Evolutionary conservation across 305 asterid genomes (phyloP).

Genomic region (Fraxinus xanthoxyloides): DNA sequence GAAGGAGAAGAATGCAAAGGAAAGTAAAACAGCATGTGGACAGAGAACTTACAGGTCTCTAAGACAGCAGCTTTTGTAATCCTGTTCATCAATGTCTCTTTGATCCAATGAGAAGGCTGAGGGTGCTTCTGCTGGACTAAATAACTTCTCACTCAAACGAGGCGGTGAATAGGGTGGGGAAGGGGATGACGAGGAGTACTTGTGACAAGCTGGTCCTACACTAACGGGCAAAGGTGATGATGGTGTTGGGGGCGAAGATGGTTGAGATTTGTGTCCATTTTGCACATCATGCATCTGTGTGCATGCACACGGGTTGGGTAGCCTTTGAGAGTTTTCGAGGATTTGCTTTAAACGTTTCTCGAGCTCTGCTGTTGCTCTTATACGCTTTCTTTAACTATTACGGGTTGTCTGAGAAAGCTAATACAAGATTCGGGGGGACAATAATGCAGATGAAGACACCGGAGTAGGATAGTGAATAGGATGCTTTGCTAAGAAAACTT

Average conservation of each 20-base stretch:
- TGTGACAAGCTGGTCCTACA: constrained; percentile 23
- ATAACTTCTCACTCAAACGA: background rate
- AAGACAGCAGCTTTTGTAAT: constrained; percentile 12
- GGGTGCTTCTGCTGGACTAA: background rate
- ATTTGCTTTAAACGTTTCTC: background rate
- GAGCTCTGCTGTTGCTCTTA: background rate
- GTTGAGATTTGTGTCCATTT: background rate
- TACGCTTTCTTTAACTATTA: background rate
- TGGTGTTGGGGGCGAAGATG: background rate
- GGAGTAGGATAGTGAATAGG: background rate
- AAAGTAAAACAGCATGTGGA: background rate
- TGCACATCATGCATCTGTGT: background rate
- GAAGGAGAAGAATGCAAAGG: background rate
- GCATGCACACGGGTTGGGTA: background rate
- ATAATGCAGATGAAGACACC: background rate
- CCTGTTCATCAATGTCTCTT: background rate
- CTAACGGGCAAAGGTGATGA: constrained; percentile 26
- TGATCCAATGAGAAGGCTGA: constrained; percentile 24
- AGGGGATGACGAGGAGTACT: constrained; percentile 15
- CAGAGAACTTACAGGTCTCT: constrained; percentile 24
- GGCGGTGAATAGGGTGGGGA: background rate
- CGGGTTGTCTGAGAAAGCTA: background rate
- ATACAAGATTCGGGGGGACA: background rate
- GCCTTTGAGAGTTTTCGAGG: background rate
- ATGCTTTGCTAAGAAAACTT: background rate